Evolutionary conservation across 495 filamentous ascomycete genomes (phyloP).

Genomic region (Hyaloscypha variabilis): DNA sequence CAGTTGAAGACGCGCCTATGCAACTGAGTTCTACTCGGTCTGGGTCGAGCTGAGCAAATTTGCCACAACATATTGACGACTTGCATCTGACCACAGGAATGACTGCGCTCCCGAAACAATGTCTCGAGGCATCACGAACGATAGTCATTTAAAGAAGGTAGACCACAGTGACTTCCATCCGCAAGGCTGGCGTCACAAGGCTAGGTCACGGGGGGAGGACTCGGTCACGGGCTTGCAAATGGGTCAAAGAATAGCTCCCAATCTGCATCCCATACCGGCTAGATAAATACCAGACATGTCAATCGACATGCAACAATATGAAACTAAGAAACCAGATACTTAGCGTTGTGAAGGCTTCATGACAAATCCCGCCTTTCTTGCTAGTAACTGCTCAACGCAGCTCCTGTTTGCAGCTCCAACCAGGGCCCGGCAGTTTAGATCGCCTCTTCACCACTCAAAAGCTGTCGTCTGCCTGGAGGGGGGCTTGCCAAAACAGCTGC

Average conservation of each 20-base stretch:
- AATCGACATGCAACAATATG: not conserved
- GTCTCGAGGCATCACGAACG: not conserved
- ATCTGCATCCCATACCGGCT: not conserved
- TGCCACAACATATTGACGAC: not conserved
- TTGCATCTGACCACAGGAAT: not conserved
- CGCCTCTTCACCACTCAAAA: not conserved
- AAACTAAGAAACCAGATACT: not conserved
- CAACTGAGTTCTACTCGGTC: slow-evolving; percentile 1
- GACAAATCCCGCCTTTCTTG: not conserved
- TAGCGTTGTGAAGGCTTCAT: not conserved
- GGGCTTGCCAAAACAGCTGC: not conserved
- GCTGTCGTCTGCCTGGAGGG: not conserved
- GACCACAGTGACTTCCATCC: not conserved
- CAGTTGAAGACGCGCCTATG: slow-evolving; percentile 33
- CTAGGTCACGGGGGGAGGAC: slow-evolving; percentile 7
- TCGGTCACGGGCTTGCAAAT: not conserved
- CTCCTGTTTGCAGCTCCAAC: not conserved
- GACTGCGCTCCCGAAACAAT: not conserved
- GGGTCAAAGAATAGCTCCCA: not conserved
- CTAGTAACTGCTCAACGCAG: not conserved
- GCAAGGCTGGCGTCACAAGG: slow-evolving; percentile 19
- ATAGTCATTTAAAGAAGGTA: not conserved
- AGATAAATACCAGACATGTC: not conserved
- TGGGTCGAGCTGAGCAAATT: slow-evolving; percentile 15
- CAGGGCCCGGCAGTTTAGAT: not conserved